A percentile compares a stretch with the other conserved stretches of the same genome.
Evolutionary conservation across 1,284 basidiomycete genomes (phyloP).

Genomic region (Cutaneotrichosporon sp.): DNA sequence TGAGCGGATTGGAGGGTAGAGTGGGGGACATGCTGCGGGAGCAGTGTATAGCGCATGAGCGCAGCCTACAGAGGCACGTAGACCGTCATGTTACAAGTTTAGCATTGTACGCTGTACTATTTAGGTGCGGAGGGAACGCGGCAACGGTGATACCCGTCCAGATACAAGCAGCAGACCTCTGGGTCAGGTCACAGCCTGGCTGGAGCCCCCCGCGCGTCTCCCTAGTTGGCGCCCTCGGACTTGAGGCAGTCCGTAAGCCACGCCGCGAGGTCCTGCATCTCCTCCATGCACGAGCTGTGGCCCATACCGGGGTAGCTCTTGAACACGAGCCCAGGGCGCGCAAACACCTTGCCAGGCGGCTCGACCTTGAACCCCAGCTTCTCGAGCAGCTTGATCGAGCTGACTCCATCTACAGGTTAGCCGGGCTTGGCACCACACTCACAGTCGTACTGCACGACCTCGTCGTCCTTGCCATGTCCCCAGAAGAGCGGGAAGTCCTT

Average conservation of each 20-base stretch:
- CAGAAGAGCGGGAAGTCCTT: slow-evolving; percentile 72
- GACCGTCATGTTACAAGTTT: slow-evolving; percentile 5
- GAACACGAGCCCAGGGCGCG: slow-evolving; percentile 49
- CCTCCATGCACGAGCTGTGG: slow-evolving; percentile 60
- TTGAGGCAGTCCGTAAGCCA: slow-evolving; percentile 39
- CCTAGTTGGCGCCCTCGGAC: slow-evolving; percentile 29
- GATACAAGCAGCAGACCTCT: no score
- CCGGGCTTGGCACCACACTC: slow-evolving; percentile 11
- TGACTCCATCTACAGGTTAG: slow-evolving; percentile 45
- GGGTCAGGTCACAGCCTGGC: slow-evolving; percentile 3
- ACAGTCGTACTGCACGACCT: slow-evolving; percentile 59
- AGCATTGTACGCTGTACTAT: slow-evolving; percentile 1
- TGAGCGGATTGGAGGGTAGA: not conserved
- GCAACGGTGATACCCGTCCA: no score
- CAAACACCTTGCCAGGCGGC: slow-evolving; percentile 32
- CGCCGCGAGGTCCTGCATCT: slow-evolving; percentile 58
- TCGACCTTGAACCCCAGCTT: slow-evolving; percentile 53
- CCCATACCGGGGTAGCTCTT: slow-evolving; percentile 51
- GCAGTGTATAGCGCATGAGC: slow-evolving; percentile 1
- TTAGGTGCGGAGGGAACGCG: not conserved
- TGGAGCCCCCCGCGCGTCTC: not conserved
- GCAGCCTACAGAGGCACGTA: not conserved
- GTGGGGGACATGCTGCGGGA: not conserved
- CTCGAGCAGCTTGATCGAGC: slow-evolving; percentile 57
- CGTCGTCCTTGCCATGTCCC: slow-evolving; percentile 77